phyloP scores from a whole-genome alignment of 257 asterid species.

The Nicotiana tabacum region DNA sequence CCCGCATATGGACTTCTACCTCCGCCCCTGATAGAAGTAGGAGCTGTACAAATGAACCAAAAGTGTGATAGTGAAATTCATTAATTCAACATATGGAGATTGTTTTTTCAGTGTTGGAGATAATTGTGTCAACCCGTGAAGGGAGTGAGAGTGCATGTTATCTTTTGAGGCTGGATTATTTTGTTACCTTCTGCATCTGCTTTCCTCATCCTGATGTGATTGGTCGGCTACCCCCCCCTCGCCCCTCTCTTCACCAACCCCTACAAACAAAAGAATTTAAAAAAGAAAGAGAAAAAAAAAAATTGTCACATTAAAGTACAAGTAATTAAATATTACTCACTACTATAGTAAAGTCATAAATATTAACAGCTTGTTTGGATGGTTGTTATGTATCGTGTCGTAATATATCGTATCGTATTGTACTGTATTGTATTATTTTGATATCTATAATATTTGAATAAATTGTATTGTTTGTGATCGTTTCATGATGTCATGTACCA shows the following conservation, averaged over 20 bases:
- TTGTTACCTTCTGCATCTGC: background rate
- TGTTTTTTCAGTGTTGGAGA: background rate
- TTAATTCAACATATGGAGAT: background rate
- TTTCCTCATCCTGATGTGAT: constrained; percentile 14
- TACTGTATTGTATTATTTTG: too few relatives aligned
- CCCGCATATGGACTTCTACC: too few relatives aligned
- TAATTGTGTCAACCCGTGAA: background rate
- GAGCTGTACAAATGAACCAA: too few relatives aligned
- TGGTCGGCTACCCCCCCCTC: background rate
- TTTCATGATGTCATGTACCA: too few relatives aligned
- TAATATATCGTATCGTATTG: too few relatives aligned
- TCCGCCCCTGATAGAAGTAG: too few relatives aligned
- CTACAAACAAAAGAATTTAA: too few relatives aligned
- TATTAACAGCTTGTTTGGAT: too few relatives aligned
- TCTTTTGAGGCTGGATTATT: background rate
- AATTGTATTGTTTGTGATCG: too few relatives aligned
- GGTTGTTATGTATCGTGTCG: too few relatives aligned
- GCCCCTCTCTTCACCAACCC: too few relatives aligned
- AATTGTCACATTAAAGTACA: background rate
- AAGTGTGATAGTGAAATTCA: background rate
- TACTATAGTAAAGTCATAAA: background rate
- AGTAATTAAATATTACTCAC: background rate
- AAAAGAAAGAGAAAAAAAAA: background rate
- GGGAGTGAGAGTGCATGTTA: constrained; percentile 11
- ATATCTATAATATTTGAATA: too few relatives aligned